Evolutionary conservation across 2,329 filamentous ascomycete species (phyloP).

Genomic region (Pleoardoris graminearum): DNA sequence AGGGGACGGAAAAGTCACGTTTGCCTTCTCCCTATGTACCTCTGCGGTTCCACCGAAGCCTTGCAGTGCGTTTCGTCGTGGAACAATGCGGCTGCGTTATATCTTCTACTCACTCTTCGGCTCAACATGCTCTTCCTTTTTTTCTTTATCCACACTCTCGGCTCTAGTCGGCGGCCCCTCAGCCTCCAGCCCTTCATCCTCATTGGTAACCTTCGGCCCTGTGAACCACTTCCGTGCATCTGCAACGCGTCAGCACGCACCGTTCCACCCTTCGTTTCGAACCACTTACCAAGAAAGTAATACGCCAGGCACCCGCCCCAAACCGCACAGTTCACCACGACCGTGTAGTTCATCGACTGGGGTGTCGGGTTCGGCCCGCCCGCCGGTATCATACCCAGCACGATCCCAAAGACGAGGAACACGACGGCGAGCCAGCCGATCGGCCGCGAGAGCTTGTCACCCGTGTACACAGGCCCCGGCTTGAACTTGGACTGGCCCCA

Average conservation of each 20-base stretch:
- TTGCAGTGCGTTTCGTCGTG: no score
- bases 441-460: slow-evolving; percentile 52
- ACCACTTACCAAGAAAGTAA: slow-evolving; percentile 44
- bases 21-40: no score
- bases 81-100: no score
- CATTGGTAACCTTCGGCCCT: slow-evolving; percentile 58
- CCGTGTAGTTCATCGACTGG: slow-evolving; percentile 64
- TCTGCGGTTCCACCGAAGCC: no score
- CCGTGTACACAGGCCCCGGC: slow-evolving; percentile 64
- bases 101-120: neutral
- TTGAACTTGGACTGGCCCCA: slow-evolving; percentile 63
- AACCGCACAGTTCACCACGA: slow-evolving; percentile 63
- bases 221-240: slow-evolving; percentile 64
- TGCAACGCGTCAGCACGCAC: slow-evolving; percentile 31
- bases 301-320: slow-evolving; percentile 62
- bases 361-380: slow-evolving; percentile 57
- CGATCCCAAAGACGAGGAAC: slow-evolving; percentile 60
- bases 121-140: neutral
- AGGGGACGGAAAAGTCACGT: no score
- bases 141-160: neutral
- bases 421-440: slow-evolving; percentile 59
- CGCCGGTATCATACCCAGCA: slow-evolving; percentile 62
- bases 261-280: slow-evolving; percentile 10
- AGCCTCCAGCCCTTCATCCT: slow-evolving; percentile 23
- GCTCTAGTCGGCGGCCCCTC: slow-evolving; percentile 12